A percentile compares a stretch with the other conserved stretches of the same genome.
Conservation (phyloP, 139 green algal genomes). For the Chlorella sorokiniana region DNA sequence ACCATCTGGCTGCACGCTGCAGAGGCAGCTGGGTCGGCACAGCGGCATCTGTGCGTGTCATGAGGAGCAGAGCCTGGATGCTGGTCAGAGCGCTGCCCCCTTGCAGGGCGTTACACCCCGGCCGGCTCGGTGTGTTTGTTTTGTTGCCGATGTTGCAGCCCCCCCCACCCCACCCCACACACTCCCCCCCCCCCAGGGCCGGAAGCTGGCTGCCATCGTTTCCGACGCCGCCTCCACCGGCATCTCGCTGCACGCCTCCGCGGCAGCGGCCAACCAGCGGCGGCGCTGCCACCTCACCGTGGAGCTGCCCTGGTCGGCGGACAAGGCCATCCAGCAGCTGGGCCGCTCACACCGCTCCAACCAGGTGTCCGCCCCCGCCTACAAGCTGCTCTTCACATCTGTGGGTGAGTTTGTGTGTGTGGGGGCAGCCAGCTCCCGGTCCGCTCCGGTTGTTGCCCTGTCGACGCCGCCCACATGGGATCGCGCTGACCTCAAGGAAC, state of each 20-base stretch:
- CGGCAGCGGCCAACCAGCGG: conserved; percentile 53
- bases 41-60: too few species aligned
- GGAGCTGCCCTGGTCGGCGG: conserved; percentile 85
- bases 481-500: background rate
- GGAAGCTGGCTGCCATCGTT: conserved; percentile 93
- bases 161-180: too few species aligned
- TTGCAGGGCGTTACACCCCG: too few species aligned
- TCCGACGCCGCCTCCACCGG: conserved; percentile 82
- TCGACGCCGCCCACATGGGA: too few species aligned
- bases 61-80: too few species aligned
- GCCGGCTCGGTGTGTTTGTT: background rate
- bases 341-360: conserved; percentile 58
- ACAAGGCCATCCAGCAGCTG: conserved; percentile 93
- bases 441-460: background rate
- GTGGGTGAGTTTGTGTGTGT: conserved; percentile 10
- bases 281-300: conserved; percentile 86
- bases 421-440: background rate
- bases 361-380: conserved; percentile 54
- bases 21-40: too few species aligned
- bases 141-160: background rate
- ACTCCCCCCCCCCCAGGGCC: conserved; percentile 34
- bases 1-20: too few species aligned
- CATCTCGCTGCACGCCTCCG: conserved; percentile 70
- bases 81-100: too few species aligned
- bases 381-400: conserved; percentile 76